Percentiles rank a stretch among this genome's conserved stretches.
phyloP scores from a whole-genome alignment of 371 early-diverging fungal species.

The Lichtheimia hyalospora region DNA sequence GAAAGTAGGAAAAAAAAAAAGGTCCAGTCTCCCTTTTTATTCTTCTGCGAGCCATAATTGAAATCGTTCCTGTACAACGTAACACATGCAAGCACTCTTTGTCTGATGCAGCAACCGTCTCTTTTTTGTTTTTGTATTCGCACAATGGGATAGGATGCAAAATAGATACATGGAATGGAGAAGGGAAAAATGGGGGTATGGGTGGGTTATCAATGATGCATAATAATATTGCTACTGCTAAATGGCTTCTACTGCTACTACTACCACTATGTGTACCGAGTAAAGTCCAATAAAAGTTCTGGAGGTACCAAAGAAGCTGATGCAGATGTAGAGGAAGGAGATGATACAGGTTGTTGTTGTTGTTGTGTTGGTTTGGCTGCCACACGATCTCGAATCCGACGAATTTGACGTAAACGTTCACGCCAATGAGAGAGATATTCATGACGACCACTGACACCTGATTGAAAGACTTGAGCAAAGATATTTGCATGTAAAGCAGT shows the following conservation, averaged over 20 bases:
- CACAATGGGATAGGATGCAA: no score
- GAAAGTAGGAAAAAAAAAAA: neutral
- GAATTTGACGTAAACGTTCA: slow-evolving; percentile 86
- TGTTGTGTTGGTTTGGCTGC: neutral
- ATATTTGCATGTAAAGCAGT: slow-evolving; percentile 89
- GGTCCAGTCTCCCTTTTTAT: neutral
- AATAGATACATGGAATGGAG: no score
- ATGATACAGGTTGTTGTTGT: slow-evolving; percentile 9
- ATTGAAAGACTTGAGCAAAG: slow-evolving; percentile 83
- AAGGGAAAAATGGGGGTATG: no score
- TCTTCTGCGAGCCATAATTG: neutral
- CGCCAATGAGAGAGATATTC: slow-evolving; percentile 85
- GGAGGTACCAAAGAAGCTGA: slow-evolving; percentile 9
- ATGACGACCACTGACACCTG: slow-evolving; percentile 44
- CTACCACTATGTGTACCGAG: slow-evolving; percentile 1
- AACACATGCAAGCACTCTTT: neutral
- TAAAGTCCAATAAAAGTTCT: slow-evolving; percentile 5
- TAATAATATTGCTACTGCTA: no score
- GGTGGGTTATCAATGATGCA: no score
- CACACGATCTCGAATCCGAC: slow-evolving; percentile 62
- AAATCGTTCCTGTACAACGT: slow-evolving; percentile 1
- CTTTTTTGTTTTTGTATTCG: no score
- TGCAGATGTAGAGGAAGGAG: slow-evolving; percentile 3
- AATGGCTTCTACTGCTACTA: no score
- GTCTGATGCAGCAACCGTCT: no score